phyloP scores from a whole-genome alignment of 2,329 filamentous ascomycete genomes.

The Onygenales sp. region DNA sequence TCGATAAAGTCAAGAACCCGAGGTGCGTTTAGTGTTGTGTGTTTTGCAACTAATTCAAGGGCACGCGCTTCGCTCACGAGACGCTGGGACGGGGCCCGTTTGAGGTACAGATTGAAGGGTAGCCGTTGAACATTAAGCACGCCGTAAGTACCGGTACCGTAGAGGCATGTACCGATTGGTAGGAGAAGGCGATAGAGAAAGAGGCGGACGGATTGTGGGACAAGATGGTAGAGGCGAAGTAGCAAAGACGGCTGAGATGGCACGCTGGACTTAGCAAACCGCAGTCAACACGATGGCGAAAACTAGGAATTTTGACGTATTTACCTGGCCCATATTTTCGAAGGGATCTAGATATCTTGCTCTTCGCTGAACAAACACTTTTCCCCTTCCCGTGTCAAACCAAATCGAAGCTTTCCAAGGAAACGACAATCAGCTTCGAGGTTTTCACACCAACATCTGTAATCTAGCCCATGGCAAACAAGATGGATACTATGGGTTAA shows the following conservation, averaged over 20 bases:
- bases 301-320: too few species aligned
- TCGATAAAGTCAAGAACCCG: constrained; percentile 6
- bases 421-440: too few species aligned
- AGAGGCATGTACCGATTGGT: constrained; percentile 2
- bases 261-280: not conserved
- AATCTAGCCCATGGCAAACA: too few species aligned
- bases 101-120: constrained; percentile 5
- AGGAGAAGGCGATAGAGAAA: constrained; percentile 3
- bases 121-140: constrained; percentile 4
- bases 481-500: too few species aligned
- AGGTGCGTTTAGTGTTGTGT: constrained; percentile 3
- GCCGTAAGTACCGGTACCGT: constrained; percentile 1
- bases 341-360: too few species aligned
- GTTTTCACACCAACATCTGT: too few species aligned
- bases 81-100: not conserved
- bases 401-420: too few species aligned
- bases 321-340: too few species aligned
- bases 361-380: too few species aligned
- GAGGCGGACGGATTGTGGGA: constrained; percentile 1
- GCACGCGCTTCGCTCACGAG: not conserved
- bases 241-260: not conserved
- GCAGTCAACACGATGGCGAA: too few species aligned
- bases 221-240: constrained; percentile 4
- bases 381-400: too few species aligned
- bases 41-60: constrained; percentile 1